Evolutionary conservation across 1,284 basidiomycete species (phyloP).

Genomic region (Exobasidium cylindrosporum): DNA sequence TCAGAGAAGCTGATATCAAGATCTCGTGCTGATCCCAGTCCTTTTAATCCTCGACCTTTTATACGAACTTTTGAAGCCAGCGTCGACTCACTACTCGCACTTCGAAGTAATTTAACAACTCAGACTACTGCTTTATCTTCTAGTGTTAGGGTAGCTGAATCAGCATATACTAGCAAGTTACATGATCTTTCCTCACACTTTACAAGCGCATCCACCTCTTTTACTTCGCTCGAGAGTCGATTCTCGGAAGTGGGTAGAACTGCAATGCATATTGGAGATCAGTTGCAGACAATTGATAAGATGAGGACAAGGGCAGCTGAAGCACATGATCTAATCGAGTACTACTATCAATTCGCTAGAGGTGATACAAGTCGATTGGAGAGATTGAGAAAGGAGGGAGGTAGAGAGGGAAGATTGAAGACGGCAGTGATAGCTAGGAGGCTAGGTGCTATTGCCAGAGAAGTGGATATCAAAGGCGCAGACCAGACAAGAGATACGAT

Average conservation of each 20-base stretch:
- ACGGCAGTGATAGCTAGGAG: slow-evolving; percentile 86
- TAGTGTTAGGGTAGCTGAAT: slow-evolving; percentile 80
- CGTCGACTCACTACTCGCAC: slow-evolving; percentile 77
- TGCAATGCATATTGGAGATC: slow-evolving; percentile 86
- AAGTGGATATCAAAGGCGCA: slow-evolving; percentile 64
- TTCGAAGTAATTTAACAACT: slow-evolving; percentile 81
- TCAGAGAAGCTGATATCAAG: slow-evolving; percentile 81
- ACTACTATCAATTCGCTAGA: slow-evolving; percentile 86
- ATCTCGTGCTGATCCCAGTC: slow-evolving; percentile 76
- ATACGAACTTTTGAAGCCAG: slow-evolving; percentile 85
- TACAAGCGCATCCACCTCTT: slow-evolving; percentile 59
- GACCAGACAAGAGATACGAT: slow-evolving; percentile 61
- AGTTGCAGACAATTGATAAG: slow-evolving; percentile 89
- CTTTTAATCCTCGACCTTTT: slow-evolving; percentile 91
- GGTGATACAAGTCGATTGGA: slow-evolving; percentile 78
- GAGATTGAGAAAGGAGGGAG: slow-evolving; percentile 72
- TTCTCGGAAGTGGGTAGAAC: slow-evolving; percentile 93
- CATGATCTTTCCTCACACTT: slow-evolving; percentile 86
- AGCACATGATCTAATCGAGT: slow-evolving; percentile 89
- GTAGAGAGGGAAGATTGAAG: slow-evolving; percentile 73
- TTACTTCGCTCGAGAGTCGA: slow-evolving; percentile 44
- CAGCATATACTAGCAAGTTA: slow-evolving; percentile 92
- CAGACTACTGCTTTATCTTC: slow-evolving; percentile 88
- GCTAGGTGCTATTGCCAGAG: slow-evolving; percentile 82
- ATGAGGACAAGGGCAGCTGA: slow-evolving; percentile 89